Evolutionary conservation across 106 monocot genomes (phyloP).

Genomic region (Ottelia alismoides): DNA sequence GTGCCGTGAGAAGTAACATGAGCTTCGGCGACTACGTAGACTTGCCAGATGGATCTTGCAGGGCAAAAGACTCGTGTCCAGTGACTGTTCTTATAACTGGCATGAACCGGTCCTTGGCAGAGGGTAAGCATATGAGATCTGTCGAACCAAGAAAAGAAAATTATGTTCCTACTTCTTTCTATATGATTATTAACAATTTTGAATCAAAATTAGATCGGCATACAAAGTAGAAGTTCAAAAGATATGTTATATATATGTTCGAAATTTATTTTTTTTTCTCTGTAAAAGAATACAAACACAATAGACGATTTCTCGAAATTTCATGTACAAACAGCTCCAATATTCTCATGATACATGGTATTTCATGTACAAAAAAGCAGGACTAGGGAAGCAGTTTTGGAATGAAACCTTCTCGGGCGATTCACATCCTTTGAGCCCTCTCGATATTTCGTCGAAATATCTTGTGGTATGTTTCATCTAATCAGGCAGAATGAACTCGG

Average conservation of each 20-base stretch:
- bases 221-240: too few relatives aligned
- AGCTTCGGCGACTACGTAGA: not conserved
- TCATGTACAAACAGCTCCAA: too few relatives aligned
- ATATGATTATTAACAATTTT: too few relatives aligned
- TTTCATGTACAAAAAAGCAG: not conserved
- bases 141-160: not conserved
- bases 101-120: not conserved
- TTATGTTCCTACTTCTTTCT: not conserved
- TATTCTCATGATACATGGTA: not conserved
- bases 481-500: not conserved
- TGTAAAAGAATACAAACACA: too few relatives aligned
- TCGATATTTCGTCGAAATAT: not conserved
- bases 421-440: not conserved
- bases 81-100: not conserved
- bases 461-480: not conserved
- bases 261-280: too few relatives aligned
- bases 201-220: too few relatives aligned
- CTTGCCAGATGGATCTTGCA: not conserved
- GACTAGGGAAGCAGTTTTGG: not conserved
- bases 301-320: too few relatives aligned
- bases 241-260: too few relatives aligned
- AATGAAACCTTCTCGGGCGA: constrained; percentile 1
- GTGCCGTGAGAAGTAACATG: not conserved
- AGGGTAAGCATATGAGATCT: not conserved
- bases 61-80: not conserved